These are phyloP conservation scores for Leishmania major DNA, from an alignment of 208 protist species.

Conservation along the genomic window DNA sequence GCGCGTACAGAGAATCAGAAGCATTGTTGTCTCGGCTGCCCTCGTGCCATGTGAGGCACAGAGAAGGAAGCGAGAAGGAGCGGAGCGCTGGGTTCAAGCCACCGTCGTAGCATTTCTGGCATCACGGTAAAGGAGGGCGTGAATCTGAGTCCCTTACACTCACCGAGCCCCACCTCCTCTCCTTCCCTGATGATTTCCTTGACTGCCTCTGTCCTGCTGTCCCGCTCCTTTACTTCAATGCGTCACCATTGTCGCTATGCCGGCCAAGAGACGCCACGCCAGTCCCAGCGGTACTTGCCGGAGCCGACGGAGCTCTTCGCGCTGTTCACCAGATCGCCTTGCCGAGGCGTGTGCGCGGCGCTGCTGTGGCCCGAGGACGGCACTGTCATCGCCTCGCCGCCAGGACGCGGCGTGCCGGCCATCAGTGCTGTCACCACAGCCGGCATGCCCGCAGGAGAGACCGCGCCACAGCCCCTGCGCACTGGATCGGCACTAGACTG, in stretches of 20 bases:
- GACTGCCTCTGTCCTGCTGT: background rate
- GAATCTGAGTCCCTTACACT: background rate
- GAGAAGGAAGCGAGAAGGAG: background rate
- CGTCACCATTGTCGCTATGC: background rate
- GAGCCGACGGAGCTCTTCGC: conserved; percentile 30
- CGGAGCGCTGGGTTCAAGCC: background rate
- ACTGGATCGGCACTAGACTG: background rate
- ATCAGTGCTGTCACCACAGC: background rate
- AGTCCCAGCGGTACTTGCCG: conserved; percentile 51
- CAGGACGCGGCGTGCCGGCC: background rate
- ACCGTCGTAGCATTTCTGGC: background rate
- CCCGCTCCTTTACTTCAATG: background rate
- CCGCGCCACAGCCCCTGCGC: background rate
- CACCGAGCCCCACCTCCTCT: background rate
- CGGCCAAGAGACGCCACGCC: conserved; percentile 29
- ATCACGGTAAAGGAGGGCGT: background rate
- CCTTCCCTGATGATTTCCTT: background rate
- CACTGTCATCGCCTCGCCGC: background rate
- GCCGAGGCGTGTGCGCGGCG: conserved; percentile 15
- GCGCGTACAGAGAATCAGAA: background rate
- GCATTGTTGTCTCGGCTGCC: background rate
- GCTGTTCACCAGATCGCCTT: conserved; percentile 16
- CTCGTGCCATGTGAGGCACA: background rate
- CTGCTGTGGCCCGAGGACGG: conserved; percentile 7
- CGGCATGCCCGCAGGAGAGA: background rate